Evolutionary conservation across 2,329 filamentous ascomycete species (phyloP), one percentile per base, ranked within the genome.

Genomic region (Alternaria tenuissima): DNA sequence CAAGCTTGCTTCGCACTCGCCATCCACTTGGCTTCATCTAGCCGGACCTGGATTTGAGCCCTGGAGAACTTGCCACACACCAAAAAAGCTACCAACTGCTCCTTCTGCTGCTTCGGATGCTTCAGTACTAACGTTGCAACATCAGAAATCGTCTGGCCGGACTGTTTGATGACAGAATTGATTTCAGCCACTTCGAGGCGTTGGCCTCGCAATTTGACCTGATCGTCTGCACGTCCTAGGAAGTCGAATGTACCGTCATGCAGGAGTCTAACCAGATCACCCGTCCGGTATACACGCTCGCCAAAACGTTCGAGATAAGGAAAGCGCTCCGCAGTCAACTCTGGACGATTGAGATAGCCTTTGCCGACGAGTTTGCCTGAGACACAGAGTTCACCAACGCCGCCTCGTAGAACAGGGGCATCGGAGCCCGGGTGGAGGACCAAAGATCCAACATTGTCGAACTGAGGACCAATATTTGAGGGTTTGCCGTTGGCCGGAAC

Each of bases 141-240:
- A 67, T 96, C 92, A 14, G 85, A 81, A 8, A 95, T 79, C 1
- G 80, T 80, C 0, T 76, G 63, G 0, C 87, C 83, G 0, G 86
- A 86, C 20, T 85, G 82, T 47, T 88, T 88, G 68, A 97, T 92
- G 8, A 91, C 87, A 49, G 94, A 89, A 68, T 96, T 95, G 76
- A 97, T 96, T 80, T 98, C 94, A 1, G 90, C 91, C 61, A 96
- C 90, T 72, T 98, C 94, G 1, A 98, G 84, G 14, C 94, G 85
- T 75, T 97, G 94, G 0, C 94, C 94, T 11, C 94, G 88, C 3
- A 97, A 84, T 76, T 98, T 98, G 63, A 97, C 89, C 78, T 98
- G 94, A 56, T 96, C 93, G 73, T 98, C 94, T 6, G 90, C 91
- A 14, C 94, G 87, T 3, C 94, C 94, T 2, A 96, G 83, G 73